Evolutionary conservation across 2,329 filamentous ascomycete species (phyloP).

Genomic region (Xylariaceae sp.): DNA sequence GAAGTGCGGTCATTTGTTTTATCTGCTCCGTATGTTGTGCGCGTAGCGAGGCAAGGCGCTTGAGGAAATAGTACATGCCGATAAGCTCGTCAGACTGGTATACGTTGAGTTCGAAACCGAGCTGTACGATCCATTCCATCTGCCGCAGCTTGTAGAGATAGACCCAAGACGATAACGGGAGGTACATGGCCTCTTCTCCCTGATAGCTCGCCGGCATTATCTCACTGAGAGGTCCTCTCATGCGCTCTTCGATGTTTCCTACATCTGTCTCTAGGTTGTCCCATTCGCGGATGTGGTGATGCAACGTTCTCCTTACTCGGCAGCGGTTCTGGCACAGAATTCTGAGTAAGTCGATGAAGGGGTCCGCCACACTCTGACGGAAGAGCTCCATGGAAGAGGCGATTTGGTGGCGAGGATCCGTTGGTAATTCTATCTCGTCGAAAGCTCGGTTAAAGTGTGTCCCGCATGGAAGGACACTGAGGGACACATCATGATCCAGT

Average conservation of each 20-base stretch:
- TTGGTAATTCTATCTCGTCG: constrained; percentile 68
- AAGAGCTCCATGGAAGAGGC: constrained; percentile 68
- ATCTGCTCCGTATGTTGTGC: constrained; percentile 68
- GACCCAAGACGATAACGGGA: constrained; percentile 80
- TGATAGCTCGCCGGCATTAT: constrained; percentile 45
- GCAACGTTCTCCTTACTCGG: constrained; percentile 81
- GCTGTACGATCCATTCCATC: constrained; percentile 80
- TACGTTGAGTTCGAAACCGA: constrained; percentile 89
- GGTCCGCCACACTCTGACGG: constrained; percentile 55
- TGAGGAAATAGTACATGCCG: constrained; percentile 87
- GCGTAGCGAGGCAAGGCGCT: constrained; percentile 64
- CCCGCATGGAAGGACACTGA: constrained; percentile 67
- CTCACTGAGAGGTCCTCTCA: constrained; percentile 59
- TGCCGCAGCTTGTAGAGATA: constrained; percentile 86
- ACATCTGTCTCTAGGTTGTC: constrained; percentile 78
- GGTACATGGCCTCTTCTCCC: constrained; percentile 49
- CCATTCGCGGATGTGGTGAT: constrained; percentile 77
- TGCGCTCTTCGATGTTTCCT: constrained; percentile 66
- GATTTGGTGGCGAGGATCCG: constrained; percentile 68
- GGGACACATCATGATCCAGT: constrained; percentile 74
- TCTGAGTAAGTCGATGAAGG: constrained; percentile 78
- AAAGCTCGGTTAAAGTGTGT: constrained; percentile 66
- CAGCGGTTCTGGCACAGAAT: constrained; percentile 87
- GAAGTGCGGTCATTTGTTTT: constrained; percentile 49
- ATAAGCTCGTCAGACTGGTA: constrained; percentile 81